These are phyloP conservation scores for Arthrobotrys conoides DNA, from an alignment of 2,329 filamentous ascomycete species.

Conservation along the genomic window DNA sequence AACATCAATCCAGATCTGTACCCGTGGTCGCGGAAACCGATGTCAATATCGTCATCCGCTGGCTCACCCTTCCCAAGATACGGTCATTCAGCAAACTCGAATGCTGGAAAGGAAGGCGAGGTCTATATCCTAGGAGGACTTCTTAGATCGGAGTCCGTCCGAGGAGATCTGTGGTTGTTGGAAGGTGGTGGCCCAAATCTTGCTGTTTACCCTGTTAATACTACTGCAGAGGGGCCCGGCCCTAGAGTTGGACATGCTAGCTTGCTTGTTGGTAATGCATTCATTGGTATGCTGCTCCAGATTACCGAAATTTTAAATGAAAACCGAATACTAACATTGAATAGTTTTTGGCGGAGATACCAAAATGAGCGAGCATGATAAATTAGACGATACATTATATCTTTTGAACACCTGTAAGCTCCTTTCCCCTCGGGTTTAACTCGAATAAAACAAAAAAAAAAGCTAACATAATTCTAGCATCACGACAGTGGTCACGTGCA, in stretches of 20 bases:
- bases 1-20: slow-evolving; percentile 74
- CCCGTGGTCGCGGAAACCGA: slow-evolving; percentile 91
- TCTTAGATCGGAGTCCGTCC: slow-evolving; percentile 94
- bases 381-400: slow-evolving; percentile 94
- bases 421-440: slow-evolving; percentile 64
- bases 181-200: slow-evolving; percentile 86
- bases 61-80: slow-evolving; percentile 94
- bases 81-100: slow-evolving; percentile 93
- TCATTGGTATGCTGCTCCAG: slow-evolving; percentile 73
- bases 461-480: slow-evolving; percentile 74
- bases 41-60: slow-evolving; percentile 86
- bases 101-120: slow-evolving; percentile 94
- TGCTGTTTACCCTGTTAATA: slow-evolving; percentile 90
- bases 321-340: slow-evolving; percentile 12
- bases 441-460: neutral
- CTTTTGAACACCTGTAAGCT: slow-evolving; percentile 94
- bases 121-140: slow-evolving; percentile 98
- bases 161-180: slow-evolving; percentile 97
- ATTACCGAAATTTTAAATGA: neutral
- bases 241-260: slow-evolving; percentile 95
- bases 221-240: slow-evolving; percentile 92
- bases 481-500: slow-evolving; percentile 96
- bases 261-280: slow-evolving; percentile 95
- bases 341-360: slow-evolving; percentile 95
- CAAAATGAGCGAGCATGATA: slow-evolving; percentile 92